Evolutionary conservation across 176 grass and related monocot species (phyloP).

Genomic region (Cocos nucifera): DNA sequence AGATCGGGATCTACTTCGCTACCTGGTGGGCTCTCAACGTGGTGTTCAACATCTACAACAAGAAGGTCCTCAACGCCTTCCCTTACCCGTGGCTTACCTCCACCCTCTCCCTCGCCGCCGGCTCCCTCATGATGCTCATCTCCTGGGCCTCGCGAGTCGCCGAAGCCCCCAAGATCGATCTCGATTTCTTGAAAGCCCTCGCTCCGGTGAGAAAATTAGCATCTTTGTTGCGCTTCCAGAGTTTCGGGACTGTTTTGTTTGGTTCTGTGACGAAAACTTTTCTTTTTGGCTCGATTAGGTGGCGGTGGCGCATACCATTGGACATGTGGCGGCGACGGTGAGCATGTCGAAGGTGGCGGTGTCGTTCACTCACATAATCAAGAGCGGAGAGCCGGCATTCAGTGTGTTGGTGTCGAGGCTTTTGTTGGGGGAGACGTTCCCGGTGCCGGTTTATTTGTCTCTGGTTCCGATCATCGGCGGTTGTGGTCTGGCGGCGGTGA

Average conservation of each 20-base stretch:
- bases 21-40: conserved; percentile 98
- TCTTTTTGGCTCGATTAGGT: conserved; percentile 35
- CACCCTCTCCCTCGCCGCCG: conserved; percentile 79
- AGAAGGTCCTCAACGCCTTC: conserved; percentile 93
- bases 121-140: conserved; percentile 86
- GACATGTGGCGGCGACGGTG: conserved; percentile 89
- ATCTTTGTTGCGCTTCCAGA: too few relatives aligned
- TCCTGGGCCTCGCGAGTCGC: conserved; percentile 65
- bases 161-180: conserved; percentile 58
- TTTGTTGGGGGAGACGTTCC: conserved; percentile 63
- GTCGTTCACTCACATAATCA: conserved; percentile 97
- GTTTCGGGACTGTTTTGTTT: not conserved
- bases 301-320: conserved; percentile 88
- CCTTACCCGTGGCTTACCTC: conserved; percentile 88
- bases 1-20: conserved; percentile 85
- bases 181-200: conserved; percentile 81
- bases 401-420: conserved; percentile 78
- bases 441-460: conserved; percentile 67
- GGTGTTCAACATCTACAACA: conserved; percentile 99
- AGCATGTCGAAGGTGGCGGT: conserved; percentile 99
- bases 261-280: not conserved
- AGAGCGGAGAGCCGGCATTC: conserved; percentile 92
- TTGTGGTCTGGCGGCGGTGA: conserved; percentile 69
- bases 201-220: conserved; percentile 42
- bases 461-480: conserved; percentile 85